Evolutionary conservation across 345 rosid genomes (phyloP), one percentile per base, ranked within the genome.

Genomic region (Pseudoturritis turrita): DNA sequence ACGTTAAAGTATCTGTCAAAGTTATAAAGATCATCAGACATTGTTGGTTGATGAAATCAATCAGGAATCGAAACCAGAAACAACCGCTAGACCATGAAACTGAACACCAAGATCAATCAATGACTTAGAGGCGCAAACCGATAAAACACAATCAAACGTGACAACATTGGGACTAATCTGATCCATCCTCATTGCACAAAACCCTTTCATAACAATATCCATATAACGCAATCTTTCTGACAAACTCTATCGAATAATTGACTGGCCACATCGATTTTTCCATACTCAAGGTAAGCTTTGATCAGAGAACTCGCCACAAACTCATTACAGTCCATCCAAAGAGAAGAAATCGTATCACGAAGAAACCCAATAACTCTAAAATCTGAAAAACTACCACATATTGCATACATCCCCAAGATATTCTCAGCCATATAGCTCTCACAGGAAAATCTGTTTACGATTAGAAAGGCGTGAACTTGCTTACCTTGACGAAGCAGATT

Each of bases 1-100:
- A 95, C 99, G 28, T 95, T 95, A 79, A 95, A 95, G 86, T 95
- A 95, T 75, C 99, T 95, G 86, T 19, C 65, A 13, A 74, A 65
- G 47, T 72, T 7, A 56, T 58, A 10, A 19, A 52, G 65, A 64
- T 7, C 39, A 60, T 14, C 15, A 53, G 39, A 55, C 18, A 64
- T 23, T 63, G 70, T 53, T 31, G 49, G 23, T 33, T 53, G 36
- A 29, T 5, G 1, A 73, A 45, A 13, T 25, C 10, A 57, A 39
- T 88, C 88, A 49, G 99, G 99, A 82, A 62, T 88, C 86, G 67
- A 87, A 78, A 11, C 97, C 96, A 7, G 63, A 78, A 52, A 64
- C 50, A 25, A 87, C 78, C 33, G 18, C 79, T 62, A 82, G 77
- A 51, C 90, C 71, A 69, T 92, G 98, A 55, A 92, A 77, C 83